phyloP scores from a whole-genome alignment of 2,329 filamentous ascomycete genomes.

The Achaetomium macrosporum region DNA sequence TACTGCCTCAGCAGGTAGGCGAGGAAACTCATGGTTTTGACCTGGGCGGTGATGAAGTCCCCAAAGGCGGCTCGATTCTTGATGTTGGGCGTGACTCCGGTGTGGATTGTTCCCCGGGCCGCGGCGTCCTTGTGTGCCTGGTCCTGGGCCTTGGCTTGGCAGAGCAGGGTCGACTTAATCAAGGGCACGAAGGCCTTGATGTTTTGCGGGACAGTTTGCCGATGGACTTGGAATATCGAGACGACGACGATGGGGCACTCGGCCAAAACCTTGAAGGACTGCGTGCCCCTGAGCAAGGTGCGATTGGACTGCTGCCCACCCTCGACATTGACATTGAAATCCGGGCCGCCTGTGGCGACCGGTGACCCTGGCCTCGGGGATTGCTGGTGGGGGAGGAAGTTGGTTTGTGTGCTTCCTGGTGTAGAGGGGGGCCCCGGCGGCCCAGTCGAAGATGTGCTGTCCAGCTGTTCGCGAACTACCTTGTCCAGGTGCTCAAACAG shows the following conservation, averaged over 20 bases:
- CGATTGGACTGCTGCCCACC: constrained; percentile 70
- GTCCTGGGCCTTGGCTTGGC: constrained; percentile 90
- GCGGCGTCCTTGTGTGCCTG: constrained; percentile 83
- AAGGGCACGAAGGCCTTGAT: constrained; percentile 89
- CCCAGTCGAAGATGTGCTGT: constrained; percentile 58
- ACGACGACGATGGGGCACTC: constrained; percentile 99
- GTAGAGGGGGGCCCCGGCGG: constrained; percentile 58
- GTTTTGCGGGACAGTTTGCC: constrained; percentile 70
- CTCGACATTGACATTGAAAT: constrained; percentile 67
- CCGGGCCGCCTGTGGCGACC: constrained; percentile 65
- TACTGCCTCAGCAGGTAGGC: constrained; percentile 89
- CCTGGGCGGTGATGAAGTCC: constrained; percentile 95
- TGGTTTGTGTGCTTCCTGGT: constrained; percentile 57
- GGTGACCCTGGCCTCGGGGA: constrained; percentile 88
- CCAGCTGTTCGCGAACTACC: constrained; percentile 91
- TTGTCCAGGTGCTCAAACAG: constrained; percentile 93
- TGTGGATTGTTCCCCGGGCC: constrained; percentile 75
- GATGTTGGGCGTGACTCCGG: constrained; percentile 87
- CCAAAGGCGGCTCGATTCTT: constrained; percentile 92
- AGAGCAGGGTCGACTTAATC: constrained; percentile 81
- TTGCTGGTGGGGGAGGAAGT: constrained; percentile 54
- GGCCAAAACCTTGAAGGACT: constrained; percentile 96
- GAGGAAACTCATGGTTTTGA: constrained; percentile 98
- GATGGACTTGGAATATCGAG: constrained; percentile 93
- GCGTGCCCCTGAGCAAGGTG: constrained; percentile 85